Base-by-base conservation (phyloP, 1,139 yeast species). In the Casaregolazyma suthepensis region DNA sequence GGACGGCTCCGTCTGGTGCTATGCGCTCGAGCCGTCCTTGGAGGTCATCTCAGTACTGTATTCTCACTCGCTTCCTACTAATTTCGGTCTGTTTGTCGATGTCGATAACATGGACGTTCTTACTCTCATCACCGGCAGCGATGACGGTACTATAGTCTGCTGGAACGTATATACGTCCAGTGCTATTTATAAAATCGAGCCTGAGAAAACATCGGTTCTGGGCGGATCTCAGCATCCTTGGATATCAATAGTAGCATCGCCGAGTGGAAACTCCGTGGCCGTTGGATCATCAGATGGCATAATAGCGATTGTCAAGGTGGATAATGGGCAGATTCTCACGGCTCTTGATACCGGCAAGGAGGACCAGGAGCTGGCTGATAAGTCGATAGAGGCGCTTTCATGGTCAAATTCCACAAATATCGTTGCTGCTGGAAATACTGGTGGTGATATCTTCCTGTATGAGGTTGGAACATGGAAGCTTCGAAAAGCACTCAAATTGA, bases 1-100 rank as follows among this genome's bases (percentile, higher is more conserved):
- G 10, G 97, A 91, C 68, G 98, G 99, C 1, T 85, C 96, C 0
- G 96, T 91, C 13, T 93, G 97, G 96, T 90, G 87, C 35, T 93
- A 89, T 68, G 87, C 85, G 63, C 78, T 90, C 48, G 85, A 81
- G 59, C 80, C 80, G 45, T 66, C 69, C 15, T 70, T 77, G 49
- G 78, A 78, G 53, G 88, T 85, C 67, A 72, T 89, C 47, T 84
- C 90, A 80, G 82, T 90, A 46, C 93, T 95, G 26, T 85, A 82
- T 66, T 81, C 84, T 37, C 97, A 88, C 71, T 83, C 87, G 57
- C 73, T 79, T 60, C 94, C 89, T 60, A 85, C 93, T 66, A 67
- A 66, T 48, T 83, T 89, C 48, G 97, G 96, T 52, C 77, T 75
- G 17, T 93, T 91, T 67, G 79, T 86, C 43, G 77, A 81, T 58